A percentile compares a stretch with the other conserved stretches of the same genome.
These are phyloP conservation scores for Hymenoscyphus fructigenus DNA, from an alignment of 2,329 filamentous ascomycete genomes.

Conservation along the genomic window DNA sequence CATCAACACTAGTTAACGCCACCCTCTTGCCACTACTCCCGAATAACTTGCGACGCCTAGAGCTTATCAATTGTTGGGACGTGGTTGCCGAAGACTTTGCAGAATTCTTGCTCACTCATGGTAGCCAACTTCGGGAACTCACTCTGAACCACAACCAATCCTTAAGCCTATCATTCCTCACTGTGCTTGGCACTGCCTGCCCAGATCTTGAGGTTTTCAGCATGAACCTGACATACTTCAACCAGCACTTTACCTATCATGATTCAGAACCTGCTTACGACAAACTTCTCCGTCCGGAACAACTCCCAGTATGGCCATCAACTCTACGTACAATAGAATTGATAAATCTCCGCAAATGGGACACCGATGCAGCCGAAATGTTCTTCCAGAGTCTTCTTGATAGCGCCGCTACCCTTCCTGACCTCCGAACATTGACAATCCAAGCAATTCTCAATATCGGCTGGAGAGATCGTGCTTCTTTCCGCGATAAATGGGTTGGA, in stretches of 20 bases:
- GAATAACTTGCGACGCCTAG: slow-evolving; percentile 62
- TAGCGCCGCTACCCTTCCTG: slow-evolving; percentile 62
- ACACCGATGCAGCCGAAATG: slow-evolving; percentile 65
- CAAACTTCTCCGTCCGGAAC: slow-evolving; percentile 58
- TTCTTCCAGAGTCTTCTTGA: slow-evolving; percentile 80
- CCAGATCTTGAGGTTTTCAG: slow-evolving; percentile 68
- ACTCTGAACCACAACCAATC: slow-evolving; percentile 76
- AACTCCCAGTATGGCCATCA: slow-evolving; percentile 76
- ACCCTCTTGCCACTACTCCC: slow-evolving; percentile 69
- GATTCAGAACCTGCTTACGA: slow-evolving; percentile 77
- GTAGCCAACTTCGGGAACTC: slow-evolving; percentile 64
- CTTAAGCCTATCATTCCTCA: slow-evolving; percentile 73
- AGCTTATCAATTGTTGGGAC: slow-evolving; percentile 77
- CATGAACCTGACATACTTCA: slow-evolving; percentile 79
- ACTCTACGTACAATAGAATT: slow-evolving; percentile 72
- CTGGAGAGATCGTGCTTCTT: slow-evolving; percentile 79
- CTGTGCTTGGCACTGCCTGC: slow-evolving; percentile 63
- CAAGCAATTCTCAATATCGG: slow-evolving; percentile 74
- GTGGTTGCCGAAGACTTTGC: slow-evolving; percentile 66
- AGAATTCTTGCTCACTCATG: slow-evolving; percentile 65
- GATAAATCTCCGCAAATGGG: slow-evolving; percentile 74
- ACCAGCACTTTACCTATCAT: slow-evolving; percentile 63
- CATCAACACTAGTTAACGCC: slow-evolving; percentile 69
- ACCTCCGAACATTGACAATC: slow-evolving; percentile 69
- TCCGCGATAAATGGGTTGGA: slow-evolving; percentile 76